Conservation (phyloP, 176 grass and related monocot species). For the Triticum turgidum region DNA sequence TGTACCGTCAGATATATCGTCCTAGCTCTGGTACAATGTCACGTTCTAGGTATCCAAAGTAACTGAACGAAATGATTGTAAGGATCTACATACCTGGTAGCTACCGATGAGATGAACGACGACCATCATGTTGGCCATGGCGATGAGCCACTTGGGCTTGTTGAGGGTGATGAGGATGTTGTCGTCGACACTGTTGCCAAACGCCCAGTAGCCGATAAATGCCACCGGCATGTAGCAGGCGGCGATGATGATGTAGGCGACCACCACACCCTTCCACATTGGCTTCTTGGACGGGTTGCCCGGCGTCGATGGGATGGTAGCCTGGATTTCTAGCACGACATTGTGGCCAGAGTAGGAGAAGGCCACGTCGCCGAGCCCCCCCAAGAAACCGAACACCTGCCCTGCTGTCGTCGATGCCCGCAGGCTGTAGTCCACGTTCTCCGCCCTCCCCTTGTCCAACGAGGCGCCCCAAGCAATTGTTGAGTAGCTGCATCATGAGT, state of each 20-base stretch:
- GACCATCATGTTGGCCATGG: constrained; percentile 85
- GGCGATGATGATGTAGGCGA: constrained; percentile 77
- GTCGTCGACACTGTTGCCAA: constrained; percentile 46
- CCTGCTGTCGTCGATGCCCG: constrained; percentile 35
- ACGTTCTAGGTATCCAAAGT: neutral
- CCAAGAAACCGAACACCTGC: constrained; percentile 74
- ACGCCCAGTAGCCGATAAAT: constrained; percentile 74
- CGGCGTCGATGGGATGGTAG: constrained; percentile 76
- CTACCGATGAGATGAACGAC: constrained; percentile 87
- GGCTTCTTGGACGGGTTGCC: constrained; percentile 84
- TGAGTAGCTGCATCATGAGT: constrained; percentile 44
- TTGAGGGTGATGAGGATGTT: constrained; percentile 66
- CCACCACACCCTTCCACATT: constrained; percentile 92
- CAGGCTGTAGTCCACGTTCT: constrained; percentile 56
- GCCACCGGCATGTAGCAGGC: constrained; percentile 91
- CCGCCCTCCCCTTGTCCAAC: constrained; percentile 55
- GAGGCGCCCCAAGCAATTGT: constrained; percentile 89
- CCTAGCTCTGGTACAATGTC: neutral
- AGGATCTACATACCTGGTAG: constrained; percentile 50
- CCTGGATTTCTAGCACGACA: constrained; percentile 88
- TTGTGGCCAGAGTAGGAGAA: constrained; percentile 89
- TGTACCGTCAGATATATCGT: neutral
- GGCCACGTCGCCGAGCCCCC: constrained; percentile 57
- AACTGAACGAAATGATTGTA: neutral
- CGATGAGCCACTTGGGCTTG: constrained; percentile 81